A percentile compares a stretch with the other conserved stretches of the same genome.
phyloP scores from a whole-genome alignment of 2,329 filamentous ascomycete species.

The Penicillium sp. region DNA sequence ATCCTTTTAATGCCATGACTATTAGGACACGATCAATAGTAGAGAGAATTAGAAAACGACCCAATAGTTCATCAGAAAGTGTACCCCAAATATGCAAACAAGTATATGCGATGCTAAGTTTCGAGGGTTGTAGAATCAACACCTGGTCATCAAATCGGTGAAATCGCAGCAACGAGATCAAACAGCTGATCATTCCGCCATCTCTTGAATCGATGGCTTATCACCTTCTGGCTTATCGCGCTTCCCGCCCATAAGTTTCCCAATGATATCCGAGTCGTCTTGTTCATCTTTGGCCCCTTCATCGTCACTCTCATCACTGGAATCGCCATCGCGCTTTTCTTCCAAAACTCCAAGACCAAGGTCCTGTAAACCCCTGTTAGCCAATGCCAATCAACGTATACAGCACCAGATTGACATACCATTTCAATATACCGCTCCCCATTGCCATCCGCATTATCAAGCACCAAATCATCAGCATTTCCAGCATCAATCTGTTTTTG shows the following conservation, averaged over 20 bases:
- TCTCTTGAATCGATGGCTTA: slow-evolving; percentile 43
- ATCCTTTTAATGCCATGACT: not conserved
- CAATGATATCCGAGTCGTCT: slow-evolving; percentile 34
- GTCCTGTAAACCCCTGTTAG: slow-evolving; percentile 31
- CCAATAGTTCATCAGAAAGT: not conserved
- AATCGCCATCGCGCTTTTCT: slow-evolving; percentile 35
- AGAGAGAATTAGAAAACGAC: not conserved
- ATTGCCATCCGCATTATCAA: slow-evolving; percentile 39
- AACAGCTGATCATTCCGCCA: slow-evolving; percentile 23
- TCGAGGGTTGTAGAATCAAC: not conserved
- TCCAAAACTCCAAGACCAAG: slow-evolving; percentile 49
- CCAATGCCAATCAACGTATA: not conserved
- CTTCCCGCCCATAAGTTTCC: slow-evolving; percentile 41
- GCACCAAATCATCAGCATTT: slow-evolving; percentile 28
- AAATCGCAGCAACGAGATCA: not conserved
- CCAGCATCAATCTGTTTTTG: slow-evolving; percentile 41
- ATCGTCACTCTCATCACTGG: slow-evolving; percentile 21
- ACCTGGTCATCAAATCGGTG: not conserved
- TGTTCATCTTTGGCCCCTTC: slow-evolving; percentile 10
- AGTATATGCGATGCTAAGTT: not conserved
- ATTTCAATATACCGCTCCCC: slow-evolving; percentile 47
- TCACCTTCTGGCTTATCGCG: slow-evolving; percentile 29
- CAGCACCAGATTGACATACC: slow-evolving; percentile 27
- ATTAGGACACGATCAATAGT: too few relatives aligned
- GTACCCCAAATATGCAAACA: not conserved